Conservation (phyloP, 768 basidiomycete species). For the Harrya chromipes region DNA sequence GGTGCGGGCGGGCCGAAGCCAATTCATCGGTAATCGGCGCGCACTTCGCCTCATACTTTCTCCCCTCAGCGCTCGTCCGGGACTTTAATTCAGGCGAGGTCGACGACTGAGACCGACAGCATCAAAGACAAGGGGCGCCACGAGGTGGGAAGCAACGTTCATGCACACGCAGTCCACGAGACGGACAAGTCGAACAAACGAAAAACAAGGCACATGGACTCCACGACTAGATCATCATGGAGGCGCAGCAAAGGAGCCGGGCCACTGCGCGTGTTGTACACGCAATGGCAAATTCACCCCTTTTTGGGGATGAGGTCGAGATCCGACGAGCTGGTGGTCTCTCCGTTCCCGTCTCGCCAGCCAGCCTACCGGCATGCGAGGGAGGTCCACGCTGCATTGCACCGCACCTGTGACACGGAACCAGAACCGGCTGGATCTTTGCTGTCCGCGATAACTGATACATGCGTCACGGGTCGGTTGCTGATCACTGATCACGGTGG, state of each 20-base stretch:
- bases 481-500: constrained; percentile 8
- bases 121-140: background rate
- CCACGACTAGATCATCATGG: constrained; percentile 55
- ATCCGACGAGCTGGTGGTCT: constrained; percentile 57
- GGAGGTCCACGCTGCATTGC: constrained; percentile 2
- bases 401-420: constrained; percentile 14
- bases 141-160: too few species aligned
- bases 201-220: constrained; percentile 18
- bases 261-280: constrained; percentile 61
- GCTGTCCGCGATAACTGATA: background rate
- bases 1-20: background rate
- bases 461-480: background rate
- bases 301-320: constrained; percentile 73
- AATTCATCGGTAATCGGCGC: background rate
- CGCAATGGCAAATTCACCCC: constrained; percentile 69
- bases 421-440: constrained; percentile 23
- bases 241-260: constrained; percentile 73
- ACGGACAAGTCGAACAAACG: background rate
- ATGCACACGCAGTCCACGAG: constrained; percentile 6
- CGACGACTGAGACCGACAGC: background rate
- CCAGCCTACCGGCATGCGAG: constrained; percentile 49
- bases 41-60: background rate
- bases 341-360: constrained; percentile 74
- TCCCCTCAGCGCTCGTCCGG: background rate
- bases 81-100: background rate